Evolutionary conservation across 345 rosid species (phyloP), one percentile per base, ranked within the genome.

Genomic region (Cardamine resedifolia): DNA sequence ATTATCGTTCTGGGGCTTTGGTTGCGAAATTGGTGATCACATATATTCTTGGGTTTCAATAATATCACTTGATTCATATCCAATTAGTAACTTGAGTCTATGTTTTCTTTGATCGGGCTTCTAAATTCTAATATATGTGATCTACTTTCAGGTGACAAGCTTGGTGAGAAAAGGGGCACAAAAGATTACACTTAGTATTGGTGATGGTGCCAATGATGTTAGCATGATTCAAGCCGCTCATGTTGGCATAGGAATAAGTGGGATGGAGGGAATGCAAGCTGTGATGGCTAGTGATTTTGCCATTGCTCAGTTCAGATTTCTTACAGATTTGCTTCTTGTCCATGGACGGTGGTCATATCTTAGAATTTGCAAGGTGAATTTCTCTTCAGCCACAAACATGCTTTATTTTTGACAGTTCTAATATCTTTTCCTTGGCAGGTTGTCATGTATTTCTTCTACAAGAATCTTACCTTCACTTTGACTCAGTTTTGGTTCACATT

Each of bases 191-290:
- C 99, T 96, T 69, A 86, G 98, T 76, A 96, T 96, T 72, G 99
- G 99, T 50, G 99, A 96, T 81, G 99, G 99, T 80, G 99, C 99
- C 64, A 96, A 96, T 82, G 99, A 96, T 78, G 99, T 96, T 76
- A 92, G 98, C 85, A 96, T 96, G 99, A 96, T 96, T 79, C 99
- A 96, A 82, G 99, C 99, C 33, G 98, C 99, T 77, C 99, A 96
- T 81, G 90, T 96, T 80, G 98, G 99, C 48, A 78, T 96, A 68
- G 99, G 99, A 73, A 96, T 96, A 77, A 96, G 99, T 77, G 99
- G 99, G 66, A 33, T 86, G 84, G 99, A 96, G 79, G 99, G 99
- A 69, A 92, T 92, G 98, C 97, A 96, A 84, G 99, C 98, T 51
- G 99, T 92, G 77, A 96, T 96, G 98, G 99, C 99, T 58, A 96